Evolutionary conservation across 1,284 basidiomycete genomes (phyloP), one percentile per base, ranked within the genome.

Genomic region (Caloboletus firmus): DNA sequence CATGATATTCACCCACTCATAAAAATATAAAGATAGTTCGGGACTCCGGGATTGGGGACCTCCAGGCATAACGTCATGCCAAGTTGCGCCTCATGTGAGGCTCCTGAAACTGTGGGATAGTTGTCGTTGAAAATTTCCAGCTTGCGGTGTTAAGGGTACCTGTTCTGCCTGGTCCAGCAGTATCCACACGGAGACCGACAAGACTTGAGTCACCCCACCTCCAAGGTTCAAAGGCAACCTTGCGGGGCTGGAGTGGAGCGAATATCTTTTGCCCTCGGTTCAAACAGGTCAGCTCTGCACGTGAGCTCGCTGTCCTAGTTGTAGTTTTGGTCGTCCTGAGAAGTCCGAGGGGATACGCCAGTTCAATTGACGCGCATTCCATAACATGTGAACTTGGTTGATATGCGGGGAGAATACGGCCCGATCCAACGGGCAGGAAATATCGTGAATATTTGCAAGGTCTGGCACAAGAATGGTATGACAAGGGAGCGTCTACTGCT

Each of bases 301-400:
- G 59, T 49, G 49, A 37, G 22, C 31, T 34, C 45, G n/a, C n/a
- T n/a, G n/a, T n/a, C n/a, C n/a, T n/a, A n/a, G n/a, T n/a, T 24
- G 32, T 17, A 9, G 37, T 31, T 42, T 34, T 39, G 18, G 26
- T 11, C 9, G 11, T 18, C 45, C 49, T 67, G 65, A 52, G 62
- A 67, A 64, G 41, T 39, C 61, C 59, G 62, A 64, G 63, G 62
- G 46, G 45, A 64, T 62, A 49, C 18, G 18, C 34, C 35, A 20
- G 35, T 26, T 28, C 4, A 20, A 41, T 32, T 30, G 35, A 15
- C 1, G 28, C 13, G 20, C 9, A 58, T 37, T 30, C 10, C 28
- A 44, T 17, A 30, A 18, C 8, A 37, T 31, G 30, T 34, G 20
- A 36, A 50, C 41, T 28, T 31, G 41, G 39, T 34, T 40, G 51